Evolutionary conservation across 805 yeast species (phyloP).

Genomic region (Clavispora fructus): DNA sequence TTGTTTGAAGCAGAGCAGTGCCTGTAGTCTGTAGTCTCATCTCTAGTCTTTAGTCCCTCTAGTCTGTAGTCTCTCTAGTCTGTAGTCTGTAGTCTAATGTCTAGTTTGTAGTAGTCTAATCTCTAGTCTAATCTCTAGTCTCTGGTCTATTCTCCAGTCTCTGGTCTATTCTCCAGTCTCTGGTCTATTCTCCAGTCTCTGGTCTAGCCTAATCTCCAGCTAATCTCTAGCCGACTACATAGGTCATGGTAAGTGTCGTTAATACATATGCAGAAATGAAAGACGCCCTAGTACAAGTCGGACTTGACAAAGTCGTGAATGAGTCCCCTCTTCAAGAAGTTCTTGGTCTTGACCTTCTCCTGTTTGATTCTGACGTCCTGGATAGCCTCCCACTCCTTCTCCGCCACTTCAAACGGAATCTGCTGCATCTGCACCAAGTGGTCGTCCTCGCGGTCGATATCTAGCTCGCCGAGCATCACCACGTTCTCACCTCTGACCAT

Average conservation of each 20-base stretch:
- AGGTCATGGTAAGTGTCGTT: not conserved
- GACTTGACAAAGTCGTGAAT: slow-evolving; percentile 52
- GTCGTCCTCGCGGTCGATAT: slow-evolving; percentile 77
- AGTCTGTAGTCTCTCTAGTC: too few species aligned
- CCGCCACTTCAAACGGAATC: slow-evolving; percentile 61
- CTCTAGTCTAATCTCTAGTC: too few species aligned
- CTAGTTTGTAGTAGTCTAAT: too few species aligned
- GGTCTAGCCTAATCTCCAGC: too few species aligned
- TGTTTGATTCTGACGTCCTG: slow-evolving; percentile 30
- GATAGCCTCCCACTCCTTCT: slow-evolving; percentile 29
- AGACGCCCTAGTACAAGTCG: slow-evolving; percentile 42
- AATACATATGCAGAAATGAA: slow-evolving; percentile 11
- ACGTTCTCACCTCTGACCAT: slow-evolving; percentile 95
- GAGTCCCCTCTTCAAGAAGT: slow-evolving; percentile 48
- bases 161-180: too few species aligned
- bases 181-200: too few species aligned
- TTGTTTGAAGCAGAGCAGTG: too few species aligned
- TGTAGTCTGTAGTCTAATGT: too few species aligned
- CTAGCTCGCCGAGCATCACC: slow-evolving; percentile 89
- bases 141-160: too few species aligned
- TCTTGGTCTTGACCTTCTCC: slow-evolving; percentile 44
- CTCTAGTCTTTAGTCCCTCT: too few species aligned
- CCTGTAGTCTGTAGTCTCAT: too few species aligned
- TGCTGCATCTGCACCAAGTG: slow-evolving; percentile 53
- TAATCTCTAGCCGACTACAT: not conserved